These are phyloP conservation scores for Hypoxylon cercidicola DNA, from an alignment of 495 filamentous ascomycete genomes.

Conservation along the genomic window DNA sequence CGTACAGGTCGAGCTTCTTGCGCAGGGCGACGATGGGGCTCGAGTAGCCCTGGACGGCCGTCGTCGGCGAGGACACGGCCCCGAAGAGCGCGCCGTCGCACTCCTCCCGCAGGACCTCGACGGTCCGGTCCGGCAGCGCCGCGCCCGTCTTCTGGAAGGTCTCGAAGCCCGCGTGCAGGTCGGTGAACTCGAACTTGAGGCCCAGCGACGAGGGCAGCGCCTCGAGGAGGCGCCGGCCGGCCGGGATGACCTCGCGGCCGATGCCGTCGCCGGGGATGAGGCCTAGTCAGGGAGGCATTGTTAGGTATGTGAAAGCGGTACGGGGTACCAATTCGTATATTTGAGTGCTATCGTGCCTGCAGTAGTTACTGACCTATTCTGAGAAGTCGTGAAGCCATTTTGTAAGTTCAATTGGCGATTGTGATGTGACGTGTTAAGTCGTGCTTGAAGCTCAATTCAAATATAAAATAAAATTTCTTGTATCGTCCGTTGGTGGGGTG, in stretches of 20 bases:
- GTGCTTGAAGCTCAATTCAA: constrained; percentile 20
- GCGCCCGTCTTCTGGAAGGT: constrained; percentile 88
- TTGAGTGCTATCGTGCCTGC: not conserved
- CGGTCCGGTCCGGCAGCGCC: constrained; percentile 89
- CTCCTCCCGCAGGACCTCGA: constrained; percentile 82
- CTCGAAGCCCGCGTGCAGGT: constrained; percentile 92
- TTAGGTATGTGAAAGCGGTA: not conserved
- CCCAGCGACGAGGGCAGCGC: constrained; percentile 82
- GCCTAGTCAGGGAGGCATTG: constrained; percentile 61
- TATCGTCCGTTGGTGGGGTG: constrained; percentile 22
- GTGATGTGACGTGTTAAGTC: constrained; percentile 5
- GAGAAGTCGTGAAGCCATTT: constrained; percentile 66
- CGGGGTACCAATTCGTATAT: not conserved
- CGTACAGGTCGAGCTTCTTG: constrained; percentile 94
- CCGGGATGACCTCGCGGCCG: constrained; percentile 97
- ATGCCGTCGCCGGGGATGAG: constrained; percentile 99
- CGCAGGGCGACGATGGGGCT: constrained; percentile 97
- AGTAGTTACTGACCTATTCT: constrained; percentile 64
- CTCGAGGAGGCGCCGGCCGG: constrained; percentile 89
- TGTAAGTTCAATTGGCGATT: constrained; percentile 34
- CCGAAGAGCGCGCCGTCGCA: constrained; percentile 98
- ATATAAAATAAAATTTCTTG: constrained; percentile 30
- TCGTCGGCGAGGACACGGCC: constrained; percentile 91
- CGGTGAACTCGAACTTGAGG: constrained; percentile 91
- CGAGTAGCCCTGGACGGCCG: constrained; percentile 91